Evolutionary conservation across 805 yeast genomes (phyloP), one percentile per base, ranked within the genome.

Genomic region (Saccharomyces mikatae): DNA sequence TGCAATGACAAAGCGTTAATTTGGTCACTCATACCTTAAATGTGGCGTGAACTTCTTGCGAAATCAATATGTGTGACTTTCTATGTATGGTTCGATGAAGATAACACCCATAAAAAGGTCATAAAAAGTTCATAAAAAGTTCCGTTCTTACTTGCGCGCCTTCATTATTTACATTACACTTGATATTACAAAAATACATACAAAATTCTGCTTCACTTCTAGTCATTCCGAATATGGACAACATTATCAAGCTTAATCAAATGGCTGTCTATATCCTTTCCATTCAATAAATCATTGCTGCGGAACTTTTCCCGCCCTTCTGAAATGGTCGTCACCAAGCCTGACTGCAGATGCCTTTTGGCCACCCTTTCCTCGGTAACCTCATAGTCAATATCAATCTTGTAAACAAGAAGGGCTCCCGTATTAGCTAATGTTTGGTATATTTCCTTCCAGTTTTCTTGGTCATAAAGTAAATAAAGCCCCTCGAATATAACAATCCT

Each of bases 401-500:
- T 76, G 81, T 82, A 81, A 24, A 75, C 66, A 51, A 81, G 77
- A 50, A 73, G 69, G 6, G 72, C 67, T n/a, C 59, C 59, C 0
- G 65, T 63, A 2, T 44, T 31, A 2, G 41, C 24, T 50, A 70
- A n/a, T 41, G 56, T 49, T 14, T 57, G 46, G 41, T 58, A 53
- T 8, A 63, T 53, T 8, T 59, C 49, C 29, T 41, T 51, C 96
- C 96, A 89, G 13, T 80, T 80, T 28, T 75, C 79, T 41, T 79
- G 78, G 36, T 78, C 65, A 51, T 88, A 71, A 47, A 83, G 75
- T 9, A 89, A 72, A 65, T 90, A 89, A 49, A 85, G 74, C 0
- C 97, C 96, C 65, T 89, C 97, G 41, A 88, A 63, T 3, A 89
- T 76, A 3, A 89, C 68, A 1, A 89, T 77, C 54, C 81, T 71